A percentile compares a stretch with the other conserved stretches of the same genome.
Conservation (phyloP, 1,139 yeast species). For the Suhomyces coccinellae region DNA sequence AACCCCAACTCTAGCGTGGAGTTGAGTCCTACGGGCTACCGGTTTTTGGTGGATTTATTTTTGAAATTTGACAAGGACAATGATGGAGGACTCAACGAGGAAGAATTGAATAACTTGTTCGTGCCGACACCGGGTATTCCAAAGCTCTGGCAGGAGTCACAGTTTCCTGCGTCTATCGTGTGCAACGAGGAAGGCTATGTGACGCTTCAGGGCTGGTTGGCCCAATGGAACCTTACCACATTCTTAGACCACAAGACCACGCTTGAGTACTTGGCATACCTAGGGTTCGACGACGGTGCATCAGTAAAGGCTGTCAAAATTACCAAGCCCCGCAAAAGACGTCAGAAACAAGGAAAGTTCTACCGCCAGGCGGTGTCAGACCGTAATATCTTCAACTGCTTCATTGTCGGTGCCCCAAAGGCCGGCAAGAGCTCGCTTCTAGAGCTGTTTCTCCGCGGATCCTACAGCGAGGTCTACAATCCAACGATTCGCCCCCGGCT, state of each 20-base stretch:
- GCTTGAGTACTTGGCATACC: conserved; percentile 80
- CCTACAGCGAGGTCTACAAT: conserved; percentile 68
- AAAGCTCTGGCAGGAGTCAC: conserved; percentile 75
- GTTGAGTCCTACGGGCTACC: conserved; percentile 88
- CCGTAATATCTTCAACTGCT: conserved; percentile 88
- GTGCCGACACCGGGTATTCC: conserved; percentile 94
- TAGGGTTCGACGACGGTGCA: conserved; percentile 72
- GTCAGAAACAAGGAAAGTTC: conserved; percentile 61
- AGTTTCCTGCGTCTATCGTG: conserved; percentile 84
- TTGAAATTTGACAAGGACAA: conserved; percentile 87
- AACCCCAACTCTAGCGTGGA: conserved; percentile 82
- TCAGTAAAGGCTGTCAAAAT: conserved; percentile 68
- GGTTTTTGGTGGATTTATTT: conserved; percentile 87
- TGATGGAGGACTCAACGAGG: conserved; percentile 87
- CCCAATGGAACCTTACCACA: conserved; percentile 97
- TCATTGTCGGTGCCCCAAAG: conserved; percentile 78
- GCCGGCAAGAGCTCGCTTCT: conserved; percentile 84
- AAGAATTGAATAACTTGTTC: conserved; percentile 67
- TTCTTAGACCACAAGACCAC: conserved; percentile 82
- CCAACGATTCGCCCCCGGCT: conserved; percentile 81
- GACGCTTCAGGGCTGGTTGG: conserved; percentile 95
- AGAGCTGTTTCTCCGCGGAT: conserved; percentile 77
- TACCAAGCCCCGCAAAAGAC: conserved; percentile 73
- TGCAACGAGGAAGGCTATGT: conserved; percentile 87
- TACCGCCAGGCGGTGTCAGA: conserved; percentile 75